Evolutionary conservation across 2,329 filamentous ascomycete genomes (phyloP).

Genomic region (Sclerotinia sclerotiorum): DNA sequence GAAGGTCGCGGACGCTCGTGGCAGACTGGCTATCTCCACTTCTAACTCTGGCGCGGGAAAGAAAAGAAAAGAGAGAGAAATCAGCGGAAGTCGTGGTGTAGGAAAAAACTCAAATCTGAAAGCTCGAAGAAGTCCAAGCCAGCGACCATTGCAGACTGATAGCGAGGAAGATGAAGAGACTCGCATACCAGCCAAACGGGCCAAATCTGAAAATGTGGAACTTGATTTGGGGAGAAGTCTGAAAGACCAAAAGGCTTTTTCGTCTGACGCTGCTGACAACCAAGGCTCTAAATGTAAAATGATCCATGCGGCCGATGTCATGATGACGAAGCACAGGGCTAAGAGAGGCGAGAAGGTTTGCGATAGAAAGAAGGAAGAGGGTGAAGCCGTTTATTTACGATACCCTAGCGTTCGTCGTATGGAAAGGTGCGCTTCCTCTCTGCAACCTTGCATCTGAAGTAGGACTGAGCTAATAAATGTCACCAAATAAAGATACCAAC

Average conservation of each 20-base stretch:
- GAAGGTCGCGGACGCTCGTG: not conserved
- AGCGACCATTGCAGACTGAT: constrained; percentile 17
- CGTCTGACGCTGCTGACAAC: constrained; percentile 29
- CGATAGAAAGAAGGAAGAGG: constrained; percentile 42
- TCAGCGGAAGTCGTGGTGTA: not conserved
- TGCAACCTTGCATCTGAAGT: not conserved
- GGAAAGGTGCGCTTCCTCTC: constrained; percentile 57
- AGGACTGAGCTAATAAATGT: constrained; percentile 3
- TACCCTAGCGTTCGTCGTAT: constrained; percentile 74
- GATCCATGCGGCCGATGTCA: constrained; percentile 59
- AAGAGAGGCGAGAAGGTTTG: constrained; percentile 49
- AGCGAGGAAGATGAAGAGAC: constrained; percentile 19
- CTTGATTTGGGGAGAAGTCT: constrained; percentile 36
- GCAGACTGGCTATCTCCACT: constrained; percentile 9
- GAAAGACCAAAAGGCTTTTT: constrained; percentile 34
- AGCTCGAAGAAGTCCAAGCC: constrained; percentile 11
- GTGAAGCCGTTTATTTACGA: constrained; percentile 67
- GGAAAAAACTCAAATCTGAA: not conserved
- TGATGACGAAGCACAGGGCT: constrained; percentile 51
- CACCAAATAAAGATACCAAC: constrained; percentile 57
- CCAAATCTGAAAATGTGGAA: constrained; percentile 26
- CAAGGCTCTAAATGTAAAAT: constrained; percentile 40
- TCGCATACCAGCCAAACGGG: constrained; percentile 22
- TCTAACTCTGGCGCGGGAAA: constrained; percentile 1
- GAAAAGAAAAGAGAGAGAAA: constrained; percentile 21